phyloP scores from a whole-genome alignment of 306 rosid genomes.

The Medicago ruthenica region DNA sequence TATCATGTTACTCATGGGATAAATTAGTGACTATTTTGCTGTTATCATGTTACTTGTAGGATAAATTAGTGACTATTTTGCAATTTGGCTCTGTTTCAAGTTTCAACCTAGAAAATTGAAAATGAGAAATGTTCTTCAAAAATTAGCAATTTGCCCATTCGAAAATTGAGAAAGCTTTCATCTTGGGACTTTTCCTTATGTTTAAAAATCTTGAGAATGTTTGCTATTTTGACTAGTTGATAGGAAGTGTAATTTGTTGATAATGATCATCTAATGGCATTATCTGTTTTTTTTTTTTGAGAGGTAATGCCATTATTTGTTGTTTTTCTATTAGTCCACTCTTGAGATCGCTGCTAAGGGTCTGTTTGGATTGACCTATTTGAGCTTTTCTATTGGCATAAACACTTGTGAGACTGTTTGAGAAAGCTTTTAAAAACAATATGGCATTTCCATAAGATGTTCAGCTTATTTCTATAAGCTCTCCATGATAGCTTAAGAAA shows the following conservation, averaged over 20 bases:
- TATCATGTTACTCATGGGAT: too few species aligned
- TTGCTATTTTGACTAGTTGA: constrained; percentile 3
- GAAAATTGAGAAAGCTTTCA: background rate
- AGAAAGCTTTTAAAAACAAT: background rate
- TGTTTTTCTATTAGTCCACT: too few species aligned
- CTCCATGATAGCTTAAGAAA: background rate
- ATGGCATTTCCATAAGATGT: background rate
- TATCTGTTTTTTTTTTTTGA: background rate
- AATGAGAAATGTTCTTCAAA: background rate
- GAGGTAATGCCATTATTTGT: background rate
- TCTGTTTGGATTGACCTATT: background rate
- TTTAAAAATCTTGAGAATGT: constrained; percentile 29
- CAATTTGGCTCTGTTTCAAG: constrained; percentile 17
- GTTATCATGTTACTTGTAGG: too few species aligned
- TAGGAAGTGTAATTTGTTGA: constrained; percentile 27
- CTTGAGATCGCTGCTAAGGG: too few species aligned
- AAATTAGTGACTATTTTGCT: background rate
- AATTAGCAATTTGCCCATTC: too few species aligned
- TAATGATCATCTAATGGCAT: background rate
- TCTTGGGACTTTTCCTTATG: background rate
- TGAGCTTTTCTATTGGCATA: background rate
- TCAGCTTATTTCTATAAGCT: background rate
- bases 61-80: too few species aligned
- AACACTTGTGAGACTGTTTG: background rate
- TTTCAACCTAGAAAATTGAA: constrained; percentile 6